Conservation (phyloP, 1,284 basidiomycete species). For the Tylopilus sp. region DNA sequence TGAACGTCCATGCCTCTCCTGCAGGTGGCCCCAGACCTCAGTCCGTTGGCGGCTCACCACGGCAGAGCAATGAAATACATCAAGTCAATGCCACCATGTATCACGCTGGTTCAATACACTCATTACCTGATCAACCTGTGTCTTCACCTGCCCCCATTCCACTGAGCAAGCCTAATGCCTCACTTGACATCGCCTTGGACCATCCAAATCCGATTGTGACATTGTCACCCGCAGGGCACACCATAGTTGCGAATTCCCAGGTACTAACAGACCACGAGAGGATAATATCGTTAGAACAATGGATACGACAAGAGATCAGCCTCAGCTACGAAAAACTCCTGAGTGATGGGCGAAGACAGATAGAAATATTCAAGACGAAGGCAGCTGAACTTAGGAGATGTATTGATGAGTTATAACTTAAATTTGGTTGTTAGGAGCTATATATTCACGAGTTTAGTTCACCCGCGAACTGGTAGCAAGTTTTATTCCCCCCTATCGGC, state of each 20-base stretch:
- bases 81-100: background rate
- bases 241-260: constrained; percentile 16
- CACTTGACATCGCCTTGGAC: background rate
- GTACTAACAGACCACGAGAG: constrained; percentile 59
- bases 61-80: background rate
- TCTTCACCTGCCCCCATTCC: background rate
- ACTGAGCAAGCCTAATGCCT: background rate
- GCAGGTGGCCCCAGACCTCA: background rate
- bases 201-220: constrained; percentile 12
- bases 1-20: constrained; percentile 1
- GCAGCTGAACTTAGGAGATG: constrained; percentile 53
- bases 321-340: constrained; percentile 57
- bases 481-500: no score
- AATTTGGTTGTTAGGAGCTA: background rate
- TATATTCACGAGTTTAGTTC: background rate
- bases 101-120: constrained; percentile 1
- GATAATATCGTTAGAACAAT: constrained; percentile 70
- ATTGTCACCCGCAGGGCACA: constrained; percentile 12
- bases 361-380: constrained; percentile 52
- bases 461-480: background rate
- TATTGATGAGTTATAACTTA: constrained; percentile 39
- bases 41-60: background rate
- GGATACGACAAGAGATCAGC: constrained; percentile 66
- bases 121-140: background rate
- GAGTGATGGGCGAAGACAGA: constrained; percentile 56